A percentile compares a stretch with the other conserved stretches of the same genome.
Evolutionary conservation across 768 basidiomycete genomes (phyloP).

Genomic region (Tricholoma furcatifolium): DNA sequence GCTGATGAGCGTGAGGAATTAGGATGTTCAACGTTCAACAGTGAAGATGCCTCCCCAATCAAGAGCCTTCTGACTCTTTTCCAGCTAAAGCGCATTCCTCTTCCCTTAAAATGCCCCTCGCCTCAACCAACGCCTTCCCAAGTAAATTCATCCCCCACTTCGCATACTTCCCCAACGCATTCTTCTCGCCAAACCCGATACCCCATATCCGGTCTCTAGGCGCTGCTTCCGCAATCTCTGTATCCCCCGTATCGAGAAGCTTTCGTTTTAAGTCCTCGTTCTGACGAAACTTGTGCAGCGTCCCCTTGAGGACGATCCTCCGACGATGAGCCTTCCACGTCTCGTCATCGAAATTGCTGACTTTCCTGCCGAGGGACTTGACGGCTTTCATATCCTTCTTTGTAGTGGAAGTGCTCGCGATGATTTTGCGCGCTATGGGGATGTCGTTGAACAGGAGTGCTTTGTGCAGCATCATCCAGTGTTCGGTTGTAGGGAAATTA

Average conservation of each 20-base stretch:
- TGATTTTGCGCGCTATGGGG: constrained; percentile 40
- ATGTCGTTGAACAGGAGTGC: constrained; percentile 53
- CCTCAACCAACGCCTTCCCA: constrained; percentile 46
- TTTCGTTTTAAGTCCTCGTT: constrained; percentile 38
- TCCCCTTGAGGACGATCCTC: constrained; percentile 53
- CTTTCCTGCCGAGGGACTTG: constrained; percentile 53
- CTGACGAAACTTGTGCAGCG: constrained; percentile 52
- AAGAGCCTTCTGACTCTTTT: not conserved
- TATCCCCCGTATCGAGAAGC: constrained; percentile 48
- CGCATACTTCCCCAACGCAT: constrained; percentile 38
- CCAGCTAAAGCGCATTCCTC: not conserved
- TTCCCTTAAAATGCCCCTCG: constrained; percentile 21
- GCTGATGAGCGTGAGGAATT: too few relatives aligned
- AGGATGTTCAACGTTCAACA: too few relatives aligned
- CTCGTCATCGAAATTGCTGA: constrained; percentile 45
- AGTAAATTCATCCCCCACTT: constrained; percentile 60
- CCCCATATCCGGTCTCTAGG: constrained; percentile 65
- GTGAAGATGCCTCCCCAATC: not conserved
- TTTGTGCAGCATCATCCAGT: constrained; percentile 35
- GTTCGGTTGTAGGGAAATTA: constrained; percentile 8
- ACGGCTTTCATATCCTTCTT: constrained; percentile 38
- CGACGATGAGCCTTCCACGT: constrained; percentile 46
- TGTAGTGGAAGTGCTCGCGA: constrained; percentile 31
- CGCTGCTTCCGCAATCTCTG: constrained; percentile 52
- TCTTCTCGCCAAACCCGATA: constrained; percentile 51